Conservation (phyloP, 2,329 filamentous ascomycete genomes). For the Colletotrichum filicis region DNA sequence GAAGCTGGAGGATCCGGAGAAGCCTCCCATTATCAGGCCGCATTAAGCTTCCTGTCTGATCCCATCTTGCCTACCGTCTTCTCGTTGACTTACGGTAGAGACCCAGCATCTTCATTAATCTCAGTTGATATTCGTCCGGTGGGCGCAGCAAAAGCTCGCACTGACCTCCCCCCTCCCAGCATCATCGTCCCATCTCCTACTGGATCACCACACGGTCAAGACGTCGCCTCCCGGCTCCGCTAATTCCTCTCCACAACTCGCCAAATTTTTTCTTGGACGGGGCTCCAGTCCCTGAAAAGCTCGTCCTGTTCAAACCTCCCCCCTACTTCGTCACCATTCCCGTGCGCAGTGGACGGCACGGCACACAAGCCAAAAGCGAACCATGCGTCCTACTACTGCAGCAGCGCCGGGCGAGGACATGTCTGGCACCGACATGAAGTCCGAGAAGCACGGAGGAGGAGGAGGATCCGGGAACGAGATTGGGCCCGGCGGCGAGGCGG, state of each 20-base stretch:
- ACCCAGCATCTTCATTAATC: neutral
- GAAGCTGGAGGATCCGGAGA: neutral
- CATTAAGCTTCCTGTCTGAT: neutral
- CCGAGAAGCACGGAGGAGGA: slow-evolving; percentile 4
- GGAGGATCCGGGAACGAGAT: neutral
- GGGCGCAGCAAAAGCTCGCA: neutral
- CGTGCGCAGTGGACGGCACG: neutral
- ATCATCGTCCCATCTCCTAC: neutral
- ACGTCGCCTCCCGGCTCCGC: slow-evolving; percentile 1
- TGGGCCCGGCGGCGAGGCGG: slow-evolving; percentile 3
- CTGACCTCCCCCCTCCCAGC: neutral
- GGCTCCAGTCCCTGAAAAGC: neutral
- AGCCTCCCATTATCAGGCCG: neutral
- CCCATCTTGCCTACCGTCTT: neutral
- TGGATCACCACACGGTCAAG: slow-evolving; percentile 4
- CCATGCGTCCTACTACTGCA: slow-evolving; percentile 8
- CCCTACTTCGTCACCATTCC: neutral
- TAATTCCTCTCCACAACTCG: slow-evolving; percentile 13
- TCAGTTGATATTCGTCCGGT: neutral
- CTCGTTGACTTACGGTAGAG: too few relatives aligned
- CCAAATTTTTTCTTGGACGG: slow-evolving; percentile 5
- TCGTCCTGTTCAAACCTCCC: slow-evolving; percentile 3
- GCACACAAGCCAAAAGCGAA: neutral
- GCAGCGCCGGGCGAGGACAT: slow-evolving; percentile 7
- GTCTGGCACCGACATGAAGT: neutral